These are phyloP conservation scores for Clonostachys solani DNA, from an alignment of 2,329 filamentous ascomycete genomes.

Conservation along the genomic window DNA sequence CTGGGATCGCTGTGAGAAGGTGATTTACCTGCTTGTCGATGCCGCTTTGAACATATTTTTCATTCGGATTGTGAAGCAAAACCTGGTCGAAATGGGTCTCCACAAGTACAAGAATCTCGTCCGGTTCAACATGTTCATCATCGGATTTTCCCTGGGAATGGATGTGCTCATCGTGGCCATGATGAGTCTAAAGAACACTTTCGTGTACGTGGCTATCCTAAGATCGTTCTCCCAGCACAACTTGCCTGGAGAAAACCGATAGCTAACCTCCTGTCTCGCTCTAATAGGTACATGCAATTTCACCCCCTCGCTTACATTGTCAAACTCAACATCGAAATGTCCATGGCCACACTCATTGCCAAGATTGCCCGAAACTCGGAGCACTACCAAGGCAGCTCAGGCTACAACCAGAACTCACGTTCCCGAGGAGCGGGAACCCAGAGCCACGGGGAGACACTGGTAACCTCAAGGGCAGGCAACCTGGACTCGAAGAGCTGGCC, in stretches of 20 bases:
- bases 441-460: background rate
- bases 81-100: constrained; percentile 40
- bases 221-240: constrained; percentile 7
- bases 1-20: constrained; percentile 46
- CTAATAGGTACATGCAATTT: constrained; percentile 36
- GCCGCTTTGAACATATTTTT: constrained; percentile 42
- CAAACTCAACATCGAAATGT: constrained; percentile 50
- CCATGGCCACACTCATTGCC: constrained; percentile 46
- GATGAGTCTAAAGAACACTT: constrained; percentile 3
- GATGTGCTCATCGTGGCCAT: constrained; percentile 9
- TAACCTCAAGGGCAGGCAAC: background rate
- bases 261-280: background rate
- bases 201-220: constrained; percentile 10
- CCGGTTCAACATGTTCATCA: constrained; percentile 23
- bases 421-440: background rate
- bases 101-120: constrained; percentile 42
- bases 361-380: constrained; percentile 18
- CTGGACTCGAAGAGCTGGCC: constrained; percentile 1
- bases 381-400: background rate
- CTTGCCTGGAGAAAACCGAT: constrained; percentile 7
- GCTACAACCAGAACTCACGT: background rate
- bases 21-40: constrained; percentile 39
- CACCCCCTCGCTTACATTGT: constrained; percentile 48
- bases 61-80: constrained; percentile 32
- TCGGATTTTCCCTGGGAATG: constrained; percentile 18